Evolutionary conservation across 768 basidiomycete species (phyloP), one percentile per base, ranked within the genome.

Genomic region (Chiua virens): DNA sequence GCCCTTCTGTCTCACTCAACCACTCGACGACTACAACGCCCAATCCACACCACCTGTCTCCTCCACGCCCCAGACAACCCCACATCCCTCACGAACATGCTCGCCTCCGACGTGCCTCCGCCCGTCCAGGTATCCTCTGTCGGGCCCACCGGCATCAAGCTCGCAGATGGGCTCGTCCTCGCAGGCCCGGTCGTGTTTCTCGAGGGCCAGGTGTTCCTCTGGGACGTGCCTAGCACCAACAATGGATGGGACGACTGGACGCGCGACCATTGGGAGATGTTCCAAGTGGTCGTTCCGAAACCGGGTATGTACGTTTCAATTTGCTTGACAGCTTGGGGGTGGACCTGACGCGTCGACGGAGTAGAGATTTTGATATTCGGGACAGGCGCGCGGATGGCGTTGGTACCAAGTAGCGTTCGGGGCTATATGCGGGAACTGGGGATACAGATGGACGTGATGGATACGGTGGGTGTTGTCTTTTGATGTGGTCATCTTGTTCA

Each of bases 291-390:
- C 11, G 77, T 85, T 23, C 95, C 94, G 3, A 82, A 85, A 66
- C 95, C 96, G 41, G 96, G 95, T 93, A 53, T 1, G 64, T 43
- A n/a, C n/a, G n/a, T n/a, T n/a, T n/a, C n/a, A n/a, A n/a, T 34
- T 6, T 9, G 83, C 70, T 14, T 8, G 32, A 17, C 20, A 13
- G 10, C 34, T n/a, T n/a, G 5, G 9, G 8, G n/a, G n/a, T 34
- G 40, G 36, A 22, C 34, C 14, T 28, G 23, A 28, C 35, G 34
- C 13, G 22, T 35, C 17, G 45, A n/a, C 28, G 22, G 30, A 37
- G 30, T 53, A 98, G 96, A 99, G 66, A 91, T 99, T 35, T 70
- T 98, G 27, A 67, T 98, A 2, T 73, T 99, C 14, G 96, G 96
- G 0, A 97, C 96, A 1, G 96, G 96, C 0, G 78, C 76, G 55